phyloP scores from a whole-genome alignment of 2,329 filamentous ascomycete genomes.

The Macrophomina phaseolina region DNA sequence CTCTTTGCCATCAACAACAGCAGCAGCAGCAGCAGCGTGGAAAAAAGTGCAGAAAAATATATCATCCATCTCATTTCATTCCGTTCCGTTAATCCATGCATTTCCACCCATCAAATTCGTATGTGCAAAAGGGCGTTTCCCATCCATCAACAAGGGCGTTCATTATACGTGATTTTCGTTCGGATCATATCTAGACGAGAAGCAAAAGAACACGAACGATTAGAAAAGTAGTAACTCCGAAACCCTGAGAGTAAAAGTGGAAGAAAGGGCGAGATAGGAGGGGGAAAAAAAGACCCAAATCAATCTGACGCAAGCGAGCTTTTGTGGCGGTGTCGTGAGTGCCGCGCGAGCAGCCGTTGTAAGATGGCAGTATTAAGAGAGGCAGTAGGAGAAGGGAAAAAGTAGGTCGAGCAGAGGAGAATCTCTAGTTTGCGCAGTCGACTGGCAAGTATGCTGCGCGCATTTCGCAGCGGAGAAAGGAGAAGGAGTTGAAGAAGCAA shows the following conservation, averaged over 20 bases:
- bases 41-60: too few relatives aligned
- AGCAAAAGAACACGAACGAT: neutral
- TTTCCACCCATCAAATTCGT: constrained; percentile 16
- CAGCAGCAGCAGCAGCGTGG: neutral
- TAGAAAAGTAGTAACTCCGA: neutral
- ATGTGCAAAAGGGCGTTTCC: neutral
- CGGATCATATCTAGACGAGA: constrained; percentile 1
- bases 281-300: too few relatives aligned
- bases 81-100: neutral
- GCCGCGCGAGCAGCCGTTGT: too few relatives aligned
- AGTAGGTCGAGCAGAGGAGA: neutral
- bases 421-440: neutral
- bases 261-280: neutral
- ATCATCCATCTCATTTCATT: neutral
- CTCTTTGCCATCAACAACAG: neutral
- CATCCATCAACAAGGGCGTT: neutral
- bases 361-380: too few relatives aligned
- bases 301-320: too few relatives aligned
- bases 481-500: neutral
- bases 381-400: neutral
- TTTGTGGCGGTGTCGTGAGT: too few relatives aligned
- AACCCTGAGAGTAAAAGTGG: neutral
- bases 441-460: too few relatives aligned
- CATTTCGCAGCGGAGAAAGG: too few relatives aligned
- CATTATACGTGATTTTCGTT: constrained; percentile 1